These are phyloP conservation scores for Calonectria montana DNA, from an alignment of 2,329 filamentous ascomycete genomes.

Conservation along the genomic window DNA sequence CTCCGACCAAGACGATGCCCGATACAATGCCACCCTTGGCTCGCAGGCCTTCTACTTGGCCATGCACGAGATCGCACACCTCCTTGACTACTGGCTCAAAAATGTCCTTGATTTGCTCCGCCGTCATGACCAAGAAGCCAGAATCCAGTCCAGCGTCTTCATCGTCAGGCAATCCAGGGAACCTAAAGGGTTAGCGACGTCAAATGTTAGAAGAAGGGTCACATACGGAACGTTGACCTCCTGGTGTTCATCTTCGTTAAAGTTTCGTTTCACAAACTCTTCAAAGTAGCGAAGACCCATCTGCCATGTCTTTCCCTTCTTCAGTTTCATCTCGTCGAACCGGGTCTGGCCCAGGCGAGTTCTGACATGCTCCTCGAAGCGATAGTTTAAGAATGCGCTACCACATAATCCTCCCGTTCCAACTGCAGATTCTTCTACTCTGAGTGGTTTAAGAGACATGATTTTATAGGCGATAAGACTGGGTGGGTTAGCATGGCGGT, in stretches of 20 bases:
- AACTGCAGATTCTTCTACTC: conserved; percentile 82
- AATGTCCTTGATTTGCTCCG: conserved; percentile 76
- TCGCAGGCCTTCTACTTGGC: conserved; percentile 73
- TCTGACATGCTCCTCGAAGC: conserved; percentile 82
- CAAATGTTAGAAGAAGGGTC: accelerated
- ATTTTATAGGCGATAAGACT: conserved; percentile 85
- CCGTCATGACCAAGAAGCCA: conserved; percentile 80
- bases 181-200: conserved; percentile 51
- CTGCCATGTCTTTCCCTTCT: conserved; percentile 84
- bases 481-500: conserved; percentile 30
- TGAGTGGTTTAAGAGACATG: conserved; percentile 76
- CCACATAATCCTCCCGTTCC: conserved; percentile 83
- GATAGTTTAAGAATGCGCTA: conserved; percentile 82
- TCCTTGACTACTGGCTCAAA: conserved; percentile 81
- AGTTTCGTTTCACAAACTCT: conserved; percentile 87
- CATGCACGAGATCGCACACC: conserved; percentile 75
- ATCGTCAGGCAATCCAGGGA: conserved; percentile 81
- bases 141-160: conserved; percentile 80
- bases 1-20: conserved; percentile 84
- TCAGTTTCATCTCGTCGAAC: conserved; percentile 81
- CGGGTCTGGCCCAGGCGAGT: conserved; percentile 72
- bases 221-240: conserved; percentile 81
- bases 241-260: conserved; percentile 80
- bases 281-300: conserved; percentile 85
- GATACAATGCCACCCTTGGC: conserved; percentile 71